A percentile compares a stretch with the other conserved stretches of the same genome.
Conservation (phyloP, 345 rosid genomes). For the Populus alba region DNA sequence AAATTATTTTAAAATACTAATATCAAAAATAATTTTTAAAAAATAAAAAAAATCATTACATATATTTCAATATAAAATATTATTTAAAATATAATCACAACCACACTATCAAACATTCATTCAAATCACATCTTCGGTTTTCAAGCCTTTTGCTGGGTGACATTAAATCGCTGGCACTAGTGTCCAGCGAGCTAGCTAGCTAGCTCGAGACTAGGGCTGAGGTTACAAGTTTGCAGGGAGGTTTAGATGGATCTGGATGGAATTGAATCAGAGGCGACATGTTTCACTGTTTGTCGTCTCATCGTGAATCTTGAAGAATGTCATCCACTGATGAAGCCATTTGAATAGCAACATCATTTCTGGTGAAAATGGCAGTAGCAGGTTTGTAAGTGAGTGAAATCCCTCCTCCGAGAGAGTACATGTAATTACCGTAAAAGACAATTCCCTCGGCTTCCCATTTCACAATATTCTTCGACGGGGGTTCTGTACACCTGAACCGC, state of each 20-base stretch:
- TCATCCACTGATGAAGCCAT: no score
- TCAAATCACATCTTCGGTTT: background rate
- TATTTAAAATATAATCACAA: no score
- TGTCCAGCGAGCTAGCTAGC: background rate
- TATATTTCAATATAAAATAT: no score
- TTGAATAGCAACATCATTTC: background rate
- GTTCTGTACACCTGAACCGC: background rate
- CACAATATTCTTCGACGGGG: background rate
- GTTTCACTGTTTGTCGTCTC: no score
- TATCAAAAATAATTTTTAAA: no score
- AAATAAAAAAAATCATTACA: no score
- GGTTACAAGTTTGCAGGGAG: background rate
- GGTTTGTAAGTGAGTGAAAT: background rate
- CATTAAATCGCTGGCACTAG: background rate
- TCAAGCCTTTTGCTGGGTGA: background rate
- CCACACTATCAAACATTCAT: no score
- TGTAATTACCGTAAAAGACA: background rate
- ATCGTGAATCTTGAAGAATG: no score
- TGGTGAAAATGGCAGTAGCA: no score
- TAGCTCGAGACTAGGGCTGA: background rate
- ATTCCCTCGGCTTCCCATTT: background rate
- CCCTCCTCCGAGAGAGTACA: background rate
- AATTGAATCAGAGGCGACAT: no score
- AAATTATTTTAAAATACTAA: no score
- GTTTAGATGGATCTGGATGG: no score